phyloP scores from a whole-genome alignment of 2,329 filamentous ascomycete genomes.

The Pestalotiopsis sp. region DNA sequence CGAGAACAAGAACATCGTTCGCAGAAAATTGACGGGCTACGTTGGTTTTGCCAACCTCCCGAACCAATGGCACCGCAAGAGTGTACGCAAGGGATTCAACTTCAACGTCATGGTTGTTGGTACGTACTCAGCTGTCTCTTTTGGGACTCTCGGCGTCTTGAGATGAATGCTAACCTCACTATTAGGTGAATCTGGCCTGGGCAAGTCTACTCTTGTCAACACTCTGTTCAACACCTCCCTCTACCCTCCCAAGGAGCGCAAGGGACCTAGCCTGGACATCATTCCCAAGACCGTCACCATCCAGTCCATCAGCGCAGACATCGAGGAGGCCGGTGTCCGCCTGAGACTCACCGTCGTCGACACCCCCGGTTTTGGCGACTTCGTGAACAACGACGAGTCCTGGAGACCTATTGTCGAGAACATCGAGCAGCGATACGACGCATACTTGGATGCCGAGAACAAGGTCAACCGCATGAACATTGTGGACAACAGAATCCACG shows the following conservation, averaged over 20 bases:
- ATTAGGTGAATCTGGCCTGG: conserved; percentile 94
- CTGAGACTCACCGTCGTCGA: conserved; percentile 96
- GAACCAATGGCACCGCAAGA: conserved; percentile 99
- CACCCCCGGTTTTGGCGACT: conserved; percentile 97
- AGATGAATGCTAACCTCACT: background rate
- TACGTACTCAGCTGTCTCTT: conserved; percentile 46
- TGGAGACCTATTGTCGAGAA: conserved; percentile 99
- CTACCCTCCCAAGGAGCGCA: conserved; percentile 98
- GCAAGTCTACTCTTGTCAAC: conserved; percentile 99
- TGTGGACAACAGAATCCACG: conserved; percentile 97
- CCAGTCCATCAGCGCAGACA: conserved; percentile 92
- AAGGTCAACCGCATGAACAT: conserved; percentile 99
- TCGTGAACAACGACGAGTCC: conserved; percentile 99
- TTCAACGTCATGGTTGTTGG: conserved; percentile 99
- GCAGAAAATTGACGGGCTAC: conserved; percentile 96
- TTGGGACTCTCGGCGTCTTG: background rate
- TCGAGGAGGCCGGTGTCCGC: conserved; percentile 97
- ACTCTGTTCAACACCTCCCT: conserved; percentile 99
- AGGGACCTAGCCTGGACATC: conserved; percentile 94
- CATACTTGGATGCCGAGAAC: conserved; percentile 98
- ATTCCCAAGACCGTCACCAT: conserved; percentile 98
- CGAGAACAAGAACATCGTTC: conserved; percentile 92
- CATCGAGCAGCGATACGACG: conserved; percentile 98
- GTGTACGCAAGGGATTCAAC: conserved; percentile 99
- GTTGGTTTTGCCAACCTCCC: conserved; percentile 98